These are phyloP conservation scores for Fraxinus paxiana DNA, from an alignment of 305 asterid species.

Conservation along the genomic window DNA sequence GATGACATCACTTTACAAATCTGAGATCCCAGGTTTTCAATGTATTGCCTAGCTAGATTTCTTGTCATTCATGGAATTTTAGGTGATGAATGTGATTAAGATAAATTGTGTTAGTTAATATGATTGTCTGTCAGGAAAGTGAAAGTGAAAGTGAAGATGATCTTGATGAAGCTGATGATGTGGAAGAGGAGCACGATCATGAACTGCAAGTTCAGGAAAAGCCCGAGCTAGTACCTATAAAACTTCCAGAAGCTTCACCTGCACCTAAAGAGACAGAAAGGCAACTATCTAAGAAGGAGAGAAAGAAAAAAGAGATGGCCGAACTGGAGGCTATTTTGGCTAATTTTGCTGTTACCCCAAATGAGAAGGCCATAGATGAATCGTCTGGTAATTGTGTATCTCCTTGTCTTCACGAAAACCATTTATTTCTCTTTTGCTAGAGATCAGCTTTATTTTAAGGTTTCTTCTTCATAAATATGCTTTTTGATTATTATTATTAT, in stretches of 20 bases:
- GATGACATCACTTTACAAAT: neutral
- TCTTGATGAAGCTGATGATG: slow-evolving; percentile 59
- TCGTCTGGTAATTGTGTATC: slow-evolving; percentile 40
- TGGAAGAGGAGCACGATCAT: slow-evolving; percentile 33
- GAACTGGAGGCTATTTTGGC: slow-evolving; percentile 92
- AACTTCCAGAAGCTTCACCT: slow-evolving; percentile 43
- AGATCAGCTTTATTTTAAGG: neutral
- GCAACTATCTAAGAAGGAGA: slow-evolving; percentile 89
- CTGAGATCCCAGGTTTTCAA: neutral
- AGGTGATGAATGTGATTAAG: neutral
- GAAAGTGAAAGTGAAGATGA: slow-evolving; percentile 55
- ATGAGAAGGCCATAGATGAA: slow-evolving; percentile 51
- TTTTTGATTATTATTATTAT: neutral
- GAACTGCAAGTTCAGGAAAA: neutral
- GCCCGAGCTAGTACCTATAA: slow-evolving; percentile 32
- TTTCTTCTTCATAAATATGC: neutral
- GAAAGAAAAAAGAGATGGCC: slow-evolving; percentile 84
- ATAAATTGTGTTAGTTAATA: neutral
- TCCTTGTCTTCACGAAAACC: neutral
- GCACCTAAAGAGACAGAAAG: slow-evolving; percentile 73
- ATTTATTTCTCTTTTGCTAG: neutral
- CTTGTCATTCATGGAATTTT: neutral
- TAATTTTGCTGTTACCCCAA: slow-evolving; percentile 59
- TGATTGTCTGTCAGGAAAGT: slow-evolving; percentile 28
- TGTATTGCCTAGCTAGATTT: neutral